Percentiles rank a stretch among this genome's conserved stretches.
phyloP scores from a whole-genome alignment of 2,329 filamentous ascomycete genomes.

The Aureobasidium subglaciale region DNA sequence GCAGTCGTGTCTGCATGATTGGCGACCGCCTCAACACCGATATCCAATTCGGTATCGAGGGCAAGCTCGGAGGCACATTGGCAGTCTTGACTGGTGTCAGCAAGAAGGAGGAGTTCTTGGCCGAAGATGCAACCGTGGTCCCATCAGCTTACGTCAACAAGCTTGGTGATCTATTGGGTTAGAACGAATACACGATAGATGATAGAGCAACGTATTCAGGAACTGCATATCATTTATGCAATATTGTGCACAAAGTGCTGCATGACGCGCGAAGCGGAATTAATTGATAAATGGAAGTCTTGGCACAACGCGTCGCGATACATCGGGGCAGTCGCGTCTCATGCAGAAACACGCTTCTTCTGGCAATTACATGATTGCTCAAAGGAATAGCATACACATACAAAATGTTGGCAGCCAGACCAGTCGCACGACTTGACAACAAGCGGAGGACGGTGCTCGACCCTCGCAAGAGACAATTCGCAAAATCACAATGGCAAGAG shows the following conservation, averaged over 20 bases:
- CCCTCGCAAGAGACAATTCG: constrained; percentile 81
- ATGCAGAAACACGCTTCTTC: background rate
- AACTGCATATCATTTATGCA: background rate
- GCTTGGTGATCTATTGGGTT: constrained; percentile 62
- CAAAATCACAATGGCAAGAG: constrained; percentile 66
- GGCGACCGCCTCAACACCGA: constrained; percentile 92
- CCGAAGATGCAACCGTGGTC: constrained; percentile 58
- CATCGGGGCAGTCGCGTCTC: background rate
- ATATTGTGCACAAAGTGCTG: background rate
- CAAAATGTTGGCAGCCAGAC: constrained; percentile 19
- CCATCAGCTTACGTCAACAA: constrained; percentile 80
- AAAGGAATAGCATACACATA: background rate
- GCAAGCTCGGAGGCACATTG: constrained; percentile 81
- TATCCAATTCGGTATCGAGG: constrained; percentile 90
- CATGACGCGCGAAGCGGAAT: background rate
- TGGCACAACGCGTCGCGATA: constrained; percentile 2
- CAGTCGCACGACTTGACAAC: constrained; percentile 38
- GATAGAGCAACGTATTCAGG: background rate
- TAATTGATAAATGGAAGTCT: background rate
- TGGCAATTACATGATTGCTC: background rate
- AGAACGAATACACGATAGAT: constrained; percentile 2
- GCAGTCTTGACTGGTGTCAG: constrained; percentile 86
- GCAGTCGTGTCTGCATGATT: constrained; percentile 84
- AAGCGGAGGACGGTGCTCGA: constrained; percentile 75
- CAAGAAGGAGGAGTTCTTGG: constrained; percentile 76